Conservation (phyloP, 202 grass and related monocot genomes). For the Saccharum hybrid region DNA sequence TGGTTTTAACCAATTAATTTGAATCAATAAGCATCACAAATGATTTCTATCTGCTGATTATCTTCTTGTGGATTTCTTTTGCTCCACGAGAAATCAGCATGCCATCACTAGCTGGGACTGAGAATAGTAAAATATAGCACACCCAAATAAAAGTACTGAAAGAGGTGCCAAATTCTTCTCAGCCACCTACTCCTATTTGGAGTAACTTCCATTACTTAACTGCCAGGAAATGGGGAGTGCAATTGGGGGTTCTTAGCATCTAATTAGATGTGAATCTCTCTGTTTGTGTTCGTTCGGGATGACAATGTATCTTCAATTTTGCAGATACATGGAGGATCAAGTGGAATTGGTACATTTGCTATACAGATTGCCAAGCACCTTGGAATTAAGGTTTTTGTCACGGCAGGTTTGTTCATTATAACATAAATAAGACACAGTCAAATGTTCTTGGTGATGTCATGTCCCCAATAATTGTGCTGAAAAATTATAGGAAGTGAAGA, state of each 20-base stretch:
- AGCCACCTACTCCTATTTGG: no score
- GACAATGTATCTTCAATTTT: neutral
- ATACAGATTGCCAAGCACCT: conserved; percentile 88
- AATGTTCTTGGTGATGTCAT: neutral
- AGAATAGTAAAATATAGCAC: neutral
- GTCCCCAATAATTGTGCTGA: neutral
- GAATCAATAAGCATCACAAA: neutral
- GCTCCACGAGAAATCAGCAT: neutral
- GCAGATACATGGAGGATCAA: conserved; percentile 94
- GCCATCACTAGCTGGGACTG: neutral
- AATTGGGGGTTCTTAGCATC: neutral
- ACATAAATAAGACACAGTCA: neutral
- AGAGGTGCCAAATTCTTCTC: neutral
- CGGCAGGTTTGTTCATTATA: conserved; percentile 68
- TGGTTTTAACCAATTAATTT: neutral
- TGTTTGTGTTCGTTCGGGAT: neutral
- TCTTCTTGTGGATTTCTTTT: neutral
- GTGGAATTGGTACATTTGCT: conserved; percentile 91
- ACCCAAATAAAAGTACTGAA: neutral
- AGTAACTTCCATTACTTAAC: neutral
- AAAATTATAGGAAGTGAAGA: conserved; percentile 72
- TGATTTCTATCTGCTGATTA: no score
- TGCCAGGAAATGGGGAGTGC: neutral
- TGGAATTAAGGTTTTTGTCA: conserved; percentile 79
- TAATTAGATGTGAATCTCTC: neutral